Evolutionary conservation across 1,284 basidiomycete genomes (phyloP), one percentile per base, ranked within the genome.

Genomic region (Albatrellus sp.): DNA sequence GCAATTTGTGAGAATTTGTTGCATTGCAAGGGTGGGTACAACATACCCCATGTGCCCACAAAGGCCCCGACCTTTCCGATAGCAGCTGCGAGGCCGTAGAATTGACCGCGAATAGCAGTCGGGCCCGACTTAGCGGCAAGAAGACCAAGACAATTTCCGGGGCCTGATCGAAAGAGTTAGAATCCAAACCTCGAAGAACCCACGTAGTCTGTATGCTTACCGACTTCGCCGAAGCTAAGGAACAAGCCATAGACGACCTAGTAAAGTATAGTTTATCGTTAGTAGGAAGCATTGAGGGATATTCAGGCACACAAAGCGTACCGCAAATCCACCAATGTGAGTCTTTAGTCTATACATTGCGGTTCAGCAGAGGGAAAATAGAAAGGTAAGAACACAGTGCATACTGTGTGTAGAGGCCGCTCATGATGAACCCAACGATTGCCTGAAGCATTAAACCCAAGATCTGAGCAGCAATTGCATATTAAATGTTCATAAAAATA

Each of bases 11-110:
- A 7, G 29, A 34, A 6, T 40, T 31, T n/a, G 20, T 36, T 17
- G 37, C 19, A 31, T 33, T 6, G 13, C n/a, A 46, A 12, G 28
- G 28, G 30, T 7, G 31, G 16, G 12, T 12, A 3, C 31, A 35
- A 65, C 73, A 13, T 59, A 76, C 75, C 70, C 77, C 79, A 89
- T 40, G 80, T 85, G 33, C 89, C 86, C 46, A 81, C 75, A 60
- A 92, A 91, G 3, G 90, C 90, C 24, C 88, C 88, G 37, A 90
- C 57, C 63, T 96, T 97, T n/a, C 92, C 93, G 33, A 90, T 60
- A 3, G 90, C 92, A 37, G 92, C 92, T 3, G 88, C 89, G 38
- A 78, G 55, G 28, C 86, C 88, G 57, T 91, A 94, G 60, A 83
- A 84, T 49, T 91, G 84, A 2, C 89, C 90, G 52, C 90, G 81